A percentile compares a stretch with the other conserved stretches of the same genome.
These are phyloP conservation scores for Aspergillus sp. DNA, from an alignment of 2,329 filamentous ascomycete genomes.

Conservation along the genomic window DNA sequence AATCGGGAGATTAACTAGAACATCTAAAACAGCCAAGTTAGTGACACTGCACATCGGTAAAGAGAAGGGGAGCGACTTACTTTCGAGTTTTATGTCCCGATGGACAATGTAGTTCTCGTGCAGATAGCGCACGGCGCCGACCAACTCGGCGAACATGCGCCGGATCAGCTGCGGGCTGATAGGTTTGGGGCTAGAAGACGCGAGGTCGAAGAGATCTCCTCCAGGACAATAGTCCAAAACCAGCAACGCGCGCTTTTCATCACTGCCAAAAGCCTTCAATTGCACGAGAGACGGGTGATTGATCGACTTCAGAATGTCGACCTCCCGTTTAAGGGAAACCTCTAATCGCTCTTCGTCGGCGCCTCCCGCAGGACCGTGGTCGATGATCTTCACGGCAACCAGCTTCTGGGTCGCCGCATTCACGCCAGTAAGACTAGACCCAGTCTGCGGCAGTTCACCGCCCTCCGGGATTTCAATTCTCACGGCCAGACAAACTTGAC, in stretches of 20 bases:
- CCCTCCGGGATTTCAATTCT: conserved; percentile 62
- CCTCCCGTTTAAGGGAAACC: conserved; percentile 87
- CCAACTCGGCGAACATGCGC: conserved; percentile 85
- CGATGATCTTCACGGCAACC: conserved; percentile 92
- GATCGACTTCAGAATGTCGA: conserved; percentile 87
- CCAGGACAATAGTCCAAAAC: conserved; percentile 91
- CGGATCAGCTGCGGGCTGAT: conserved; percentile 70
- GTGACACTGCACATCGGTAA: not conserved
- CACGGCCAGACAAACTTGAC: conserved; percentile 87
- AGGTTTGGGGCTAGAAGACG: conserved; percentile 67
- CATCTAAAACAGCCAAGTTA: conserved; percentile 58
- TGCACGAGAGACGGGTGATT: conserved; percentile 88
- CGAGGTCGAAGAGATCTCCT: conserved; percentile 91
- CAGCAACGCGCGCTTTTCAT: conserved; percentile 76
- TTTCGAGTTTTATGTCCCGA: conserved; percentile 97
- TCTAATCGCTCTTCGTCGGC: conserved; percentile 92
- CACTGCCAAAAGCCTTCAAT: conserved; percentile 86
- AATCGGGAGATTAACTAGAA: conserved; percentile 80
- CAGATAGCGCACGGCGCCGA: conserved; percentile 81
- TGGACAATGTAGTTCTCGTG: conserved; percentile 87
- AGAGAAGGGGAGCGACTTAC: conserved; percentile 54
- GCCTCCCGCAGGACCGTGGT: conserved; percentile 89
- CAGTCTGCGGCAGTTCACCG: conserved; percentile 7
- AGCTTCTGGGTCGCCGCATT: conserved; percentile 65
- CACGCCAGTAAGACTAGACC: conserved; percentile 11